These are phyloP conservation scores for Amanita bisporigera DNA, from an alignment of 1,284 basidiomycete genomes.

Conservation along the genomic window DNA sequence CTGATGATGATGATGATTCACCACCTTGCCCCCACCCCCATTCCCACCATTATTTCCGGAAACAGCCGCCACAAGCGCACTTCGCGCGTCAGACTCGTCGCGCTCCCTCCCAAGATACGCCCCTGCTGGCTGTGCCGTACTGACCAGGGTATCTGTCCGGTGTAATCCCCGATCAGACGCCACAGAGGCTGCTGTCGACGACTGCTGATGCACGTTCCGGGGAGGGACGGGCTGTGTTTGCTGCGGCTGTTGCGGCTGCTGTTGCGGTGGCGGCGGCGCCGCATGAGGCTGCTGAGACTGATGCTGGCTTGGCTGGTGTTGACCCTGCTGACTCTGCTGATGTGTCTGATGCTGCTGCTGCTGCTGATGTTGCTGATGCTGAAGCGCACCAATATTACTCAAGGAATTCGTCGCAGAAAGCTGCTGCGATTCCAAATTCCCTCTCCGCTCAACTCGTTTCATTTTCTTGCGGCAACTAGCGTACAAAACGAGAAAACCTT, in stretches of 20 bases:
- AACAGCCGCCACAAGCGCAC: constrained; percentile 11
- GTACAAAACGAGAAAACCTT: neutral
- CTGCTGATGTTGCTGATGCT: constrained; percentile 15
- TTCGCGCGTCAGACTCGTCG: constrained; percentile 9
- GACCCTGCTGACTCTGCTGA: neutral
- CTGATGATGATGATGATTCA: neutral
- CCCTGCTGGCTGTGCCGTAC: neutral
- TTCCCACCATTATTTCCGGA: neutral
- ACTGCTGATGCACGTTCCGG: constrained; percentile 18
- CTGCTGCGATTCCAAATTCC: constrained; percentile 61
- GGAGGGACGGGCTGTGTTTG: constrained; percentile 10
- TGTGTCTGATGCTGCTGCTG: neutral
- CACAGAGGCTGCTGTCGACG: constrained; percentile 14
- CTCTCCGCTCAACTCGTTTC: constrained; percentile 79
- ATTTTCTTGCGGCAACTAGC: constrained; percentile 80
- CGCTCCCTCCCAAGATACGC: neutral
- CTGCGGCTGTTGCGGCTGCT: constrained; percentile 6
- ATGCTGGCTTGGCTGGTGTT: constrained; percentile 9
- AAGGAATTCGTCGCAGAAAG: constrained; percentile 20
- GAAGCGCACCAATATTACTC: constrained; percentile 20
- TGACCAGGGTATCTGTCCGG: constrained; percentile 38
- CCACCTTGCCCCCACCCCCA: neutral
- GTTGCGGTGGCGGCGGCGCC: neutral
- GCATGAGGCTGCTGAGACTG: constrained; percentile 9
- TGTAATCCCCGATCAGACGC: constrained; percentile 33